Evolutionary conservation across 345 rosid genomes (phyloP), one percentile per base, ranked within the genome.

Genomic region (Euphorbia peplus): DNA sequence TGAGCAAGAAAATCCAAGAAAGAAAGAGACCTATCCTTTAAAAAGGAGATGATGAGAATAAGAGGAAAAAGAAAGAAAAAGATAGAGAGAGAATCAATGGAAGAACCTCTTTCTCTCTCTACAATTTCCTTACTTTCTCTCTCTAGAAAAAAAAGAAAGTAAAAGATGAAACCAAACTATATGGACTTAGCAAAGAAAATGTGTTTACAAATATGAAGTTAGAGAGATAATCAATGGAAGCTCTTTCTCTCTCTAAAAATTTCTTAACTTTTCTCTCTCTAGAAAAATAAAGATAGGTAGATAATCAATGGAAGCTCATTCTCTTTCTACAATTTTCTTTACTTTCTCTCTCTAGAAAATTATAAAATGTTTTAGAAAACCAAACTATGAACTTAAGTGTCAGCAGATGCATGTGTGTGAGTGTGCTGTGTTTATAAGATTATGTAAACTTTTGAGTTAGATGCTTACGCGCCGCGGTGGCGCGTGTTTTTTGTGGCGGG

Each of bases 21-120:
- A 12, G 59, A 60, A 60, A 18, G 15, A 42, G 10, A 11, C 9
- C 54, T 50, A 18, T 51, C 67, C 63, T 59, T 51, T 8, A 8
- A 66, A 57, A 44, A 70, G 66, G 59, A 24, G 19, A 48, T 44
- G 47, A 41, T 4, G 16, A 54, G 22, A 55, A 67, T 44, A 50
- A 25, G 14, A 22, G 37, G 66, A 21, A 67, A 44, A n/a, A 21
- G 28, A n/a, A 29, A 46, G 39, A 16, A 39, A 68, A 65, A 44
- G n/a, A 18, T 2, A 21, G 51, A 60, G 24, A 58, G 51, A 63
- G 52, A 32, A 42, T 39, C 42, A 48, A 51, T 18, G 64, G 37
- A 26, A 51, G 30, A 35, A 25, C 28, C 55, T 28, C 28, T 66
- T 4, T 51, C 12, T 30, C 44, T 51, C 21, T 32, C n/a, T 8